These are phyloP conservation scores for Picea abies DNA, from an alignment of 83 land plant genomes.

Conservation along the genomic window DNA sequence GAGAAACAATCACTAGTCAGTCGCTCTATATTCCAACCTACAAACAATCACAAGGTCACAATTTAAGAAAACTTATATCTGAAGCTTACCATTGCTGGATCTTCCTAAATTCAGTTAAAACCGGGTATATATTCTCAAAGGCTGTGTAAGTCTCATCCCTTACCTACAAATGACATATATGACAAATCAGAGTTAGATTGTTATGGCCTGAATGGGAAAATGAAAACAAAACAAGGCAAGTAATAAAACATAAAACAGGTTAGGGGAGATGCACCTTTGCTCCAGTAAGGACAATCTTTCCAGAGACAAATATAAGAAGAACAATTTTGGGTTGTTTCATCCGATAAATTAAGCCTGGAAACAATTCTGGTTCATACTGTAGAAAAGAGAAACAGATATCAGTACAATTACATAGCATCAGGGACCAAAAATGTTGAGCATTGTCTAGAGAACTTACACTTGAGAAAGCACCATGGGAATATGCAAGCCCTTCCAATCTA, in stretches of 20 bases:
- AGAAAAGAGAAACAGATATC: not conserved
- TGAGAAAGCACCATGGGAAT: slow-evolving; percentile 87
- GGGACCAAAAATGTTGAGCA: not conserved
- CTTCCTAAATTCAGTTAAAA: slow-evolving; percentile 53
- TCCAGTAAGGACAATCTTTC: slow-evolving; percentile 88
- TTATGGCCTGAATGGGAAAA: not conserved
- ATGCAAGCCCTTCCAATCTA: slow-evolving; percentile 89
- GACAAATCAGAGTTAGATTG: not conserved
- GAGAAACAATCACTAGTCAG: not conserved
- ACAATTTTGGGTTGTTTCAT: slow-evolving; percentile 93
- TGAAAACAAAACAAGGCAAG: not conserved
- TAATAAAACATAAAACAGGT: not conserved
- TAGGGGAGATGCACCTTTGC: slow-evolving; percentile 60
- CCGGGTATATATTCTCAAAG: slow-evolving; percentile 60
- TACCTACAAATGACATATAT: slow-evolving; percentile 23
- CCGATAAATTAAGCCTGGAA: slow-evolving; percentile 84
- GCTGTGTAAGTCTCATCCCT: slow-evolving; percentile 54
- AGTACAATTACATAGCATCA: not conserved
- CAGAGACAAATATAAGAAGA: slow-evolving; percentile 83
- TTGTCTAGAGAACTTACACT: slow-evolving; percentile 48
- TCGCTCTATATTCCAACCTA: not conserved
- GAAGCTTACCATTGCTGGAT: slow-evolving; percentile 37
- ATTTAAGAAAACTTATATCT: not conserved
- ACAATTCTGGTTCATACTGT: slow-evolving; percentile 92
- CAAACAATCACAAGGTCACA: too few species aligned